Percentiles rank a stretch among this genome's conserved stretches.
Evolutionary conservation across 495 filamentous ascomycete genomes (phyloP).

Genomic region (Penicillium angulare): DNA sequence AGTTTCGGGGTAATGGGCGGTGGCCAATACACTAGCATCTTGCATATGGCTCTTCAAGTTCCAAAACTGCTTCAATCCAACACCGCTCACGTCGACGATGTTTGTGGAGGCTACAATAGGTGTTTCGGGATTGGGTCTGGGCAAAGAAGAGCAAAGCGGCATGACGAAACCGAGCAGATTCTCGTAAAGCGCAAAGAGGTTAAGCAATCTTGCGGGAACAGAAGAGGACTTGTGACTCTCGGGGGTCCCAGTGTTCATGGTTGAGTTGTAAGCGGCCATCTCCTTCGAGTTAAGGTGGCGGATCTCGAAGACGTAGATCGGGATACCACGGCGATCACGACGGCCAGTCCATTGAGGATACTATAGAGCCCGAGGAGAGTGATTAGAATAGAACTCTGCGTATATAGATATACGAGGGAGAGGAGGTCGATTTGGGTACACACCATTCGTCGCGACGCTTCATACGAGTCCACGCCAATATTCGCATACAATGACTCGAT

Average conservation of each 20-base stretch:
- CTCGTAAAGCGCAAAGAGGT: slow-evolving; percentile 85
- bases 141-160: slow-evolving; percentile 72
- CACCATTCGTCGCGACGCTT: slow-evolving; percentile 73
- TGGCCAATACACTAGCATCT: slow-evolving; percentile 80
- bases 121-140: slow-evolving; percentile 67
- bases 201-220: slow-evolving; percentile 66
- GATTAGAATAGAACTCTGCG: not conserved
- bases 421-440: slow-evolving; percentile 13
- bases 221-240: slow-evolving; percentile 52
- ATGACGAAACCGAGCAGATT: slow-evolving; percentile 83
- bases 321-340: slow-evolving; percentile 83
- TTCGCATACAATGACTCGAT: slow-evolving; percentile 72
- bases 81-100: slow-evolving; percentile 82
- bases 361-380: slow-evolving; percentile 34
- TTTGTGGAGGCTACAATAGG: slow-evolving; percentile 86
- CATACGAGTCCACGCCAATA: slow-evolving; percentile 79
- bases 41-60: slow-evolving; percentile 90
- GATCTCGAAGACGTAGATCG: slow-evolving; percentile 86
- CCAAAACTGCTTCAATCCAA: slow-evolving; percentile 90
- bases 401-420: not conserved
- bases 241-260: slow-evolving; percentile 54
- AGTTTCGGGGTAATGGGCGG: slow-evolving; percentile 89
- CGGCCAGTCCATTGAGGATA: slow-evolving; percentile 94
- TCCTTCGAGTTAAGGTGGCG: slow-evolving; percentile 76
- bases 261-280: slow-evolving; percentile 70